Evolutionary conservation across 345 rosid genomes (phyloP), one percentile per base, ranked within the genome.

Genomic region (Ailanthus altissimus): DNA sequence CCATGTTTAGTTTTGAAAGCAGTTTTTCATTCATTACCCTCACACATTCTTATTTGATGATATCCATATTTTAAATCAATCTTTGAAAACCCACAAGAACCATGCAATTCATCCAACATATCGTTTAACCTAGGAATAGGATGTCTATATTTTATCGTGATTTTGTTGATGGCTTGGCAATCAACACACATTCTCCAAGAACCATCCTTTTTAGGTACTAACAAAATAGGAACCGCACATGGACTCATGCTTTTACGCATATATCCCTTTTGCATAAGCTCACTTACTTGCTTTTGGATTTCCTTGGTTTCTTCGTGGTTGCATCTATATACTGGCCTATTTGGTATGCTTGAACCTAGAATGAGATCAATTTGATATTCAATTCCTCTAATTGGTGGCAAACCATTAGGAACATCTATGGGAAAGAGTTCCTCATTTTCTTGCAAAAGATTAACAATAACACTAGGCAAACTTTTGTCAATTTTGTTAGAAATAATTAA

Each of bases 181-280:
- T 66, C 70, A 4, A 66, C 28, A 42, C 51, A 66, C 51, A 66
- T 40, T 12, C 14, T 28, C 25, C 12, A 66, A 0, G 14, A 6
- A 11, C n/a, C 73, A 69, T 69, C 73, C n/a, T 69, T 69, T 21
- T 23, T 69, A 6, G 58, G 13, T 14, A 73, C 54, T 4, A 73
- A 12, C 20, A 73, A 21, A 3, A 14, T 54, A 2, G 54, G n/a
- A 12, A 73, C n/a, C 4, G 16, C 36, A 8, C 53, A 73, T n/a
- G 36, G 76, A 23, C 76, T 73, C 40, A 73, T 57, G 32, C 20
- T 38, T 65, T 59, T 42, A 4, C 56, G 2, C 15, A 58, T 42
- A 43, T 58, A 23, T 5, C 56, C 76, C 11, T 45, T 58, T 2
- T 21, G 1, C 9, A 54, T 15, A 2, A 72, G 6, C 15, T 53